Evolutionary conservation across 306 rosid species (phyloP).

Genomic region (Canavalia ensiformis): DNA sequence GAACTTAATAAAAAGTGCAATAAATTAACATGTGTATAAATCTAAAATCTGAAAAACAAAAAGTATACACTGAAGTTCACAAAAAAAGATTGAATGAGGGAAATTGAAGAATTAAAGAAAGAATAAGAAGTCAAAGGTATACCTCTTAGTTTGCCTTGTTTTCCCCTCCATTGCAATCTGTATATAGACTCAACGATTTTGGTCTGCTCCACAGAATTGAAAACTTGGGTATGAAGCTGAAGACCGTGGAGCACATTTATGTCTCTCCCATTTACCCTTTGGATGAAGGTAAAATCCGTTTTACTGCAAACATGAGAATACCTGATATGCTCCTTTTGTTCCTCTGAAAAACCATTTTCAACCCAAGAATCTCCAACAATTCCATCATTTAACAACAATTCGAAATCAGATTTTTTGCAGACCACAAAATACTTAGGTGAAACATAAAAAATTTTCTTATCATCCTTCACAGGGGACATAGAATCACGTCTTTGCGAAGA

Average conservation of each 20-base stretch:
- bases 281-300: conserved; percentile 45
- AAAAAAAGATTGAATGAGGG: neutral
- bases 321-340: conserved; percentile 50
- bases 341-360: conserved; percentile 41
- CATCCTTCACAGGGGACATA: neutral
- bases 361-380: conserved; percentile 37
- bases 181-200: conserved; percentile 55
- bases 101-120: neutral
- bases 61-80: neutral
- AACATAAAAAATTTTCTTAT: neutral
- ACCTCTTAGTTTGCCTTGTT: conserved; percentile 62
- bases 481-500: conserved; percentile 30
- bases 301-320: conserved; percentile 40
- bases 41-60: neutral
- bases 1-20: neutral
- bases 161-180: conserved; percentile 56
- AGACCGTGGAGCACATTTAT: conserved; percentile 61
- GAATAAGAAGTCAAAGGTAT: neutral
- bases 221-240: conserved; percentile 63
- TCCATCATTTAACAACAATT: conserved; percentile 48
- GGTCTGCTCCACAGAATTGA: conserved; percentile 56
- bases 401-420: conserved; percentile 39
- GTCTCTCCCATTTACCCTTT: conserved; percentile 45
- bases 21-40: neutral
- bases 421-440: neutral